Evolutionary conservation across 2,329 filamentous ascomycete genomes (phyloP).

Genomic region (Cordyceps javanica): DNA sequence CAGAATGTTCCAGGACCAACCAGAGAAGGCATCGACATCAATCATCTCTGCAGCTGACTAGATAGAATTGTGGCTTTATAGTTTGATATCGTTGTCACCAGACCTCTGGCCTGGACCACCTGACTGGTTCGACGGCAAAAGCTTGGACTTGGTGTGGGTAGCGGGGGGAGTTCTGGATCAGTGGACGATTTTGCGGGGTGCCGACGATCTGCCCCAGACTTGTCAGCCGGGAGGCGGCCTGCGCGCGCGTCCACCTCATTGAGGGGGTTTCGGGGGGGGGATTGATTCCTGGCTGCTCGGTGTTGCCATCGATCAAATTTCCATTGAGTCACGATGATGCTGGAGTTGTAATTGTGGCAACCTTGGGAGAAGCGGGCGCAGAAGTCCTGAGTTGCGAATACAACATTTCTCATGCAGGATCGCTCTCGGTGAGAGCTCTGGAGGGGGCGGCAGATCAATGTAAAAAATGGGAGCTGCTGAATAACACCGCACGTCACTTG

Average conservation of each 20-base stretch:
- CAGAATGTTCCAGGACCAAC: not conserved
- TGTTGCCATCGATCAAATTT: not conserved
- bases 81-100: slow-evolving; percentile 9
- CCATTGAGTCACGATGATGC: not conserved
- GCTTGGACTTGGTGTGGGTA: not conserved
- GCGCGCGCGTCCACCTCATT: not conserved
- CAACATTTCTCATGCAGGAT: not conserved
- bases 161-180: slow-evolving; percentile 5
- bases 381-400: not conserved
- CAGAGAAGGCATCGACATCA: not conserved
- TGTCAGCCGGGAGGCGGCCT: not conserved
- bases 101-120: slow-evolving; percentile 8
- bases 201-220: slow-evolving; percentile 8
- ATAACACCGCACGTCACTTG: not conserved
- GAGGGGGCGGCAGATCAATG: not conserved
- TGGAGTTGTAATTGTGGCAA: not conserved
- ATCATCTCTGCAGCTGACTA: not conserved
- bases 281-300: not conserved
- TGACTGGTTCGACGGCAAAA: slow-evolving; percentile 8
- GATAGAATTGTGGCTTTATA: slow-evolving; percentile 10
- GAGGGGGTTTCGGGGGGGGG: not conserved
- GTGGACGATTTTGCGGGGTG: slow-evolving; percentile 7
- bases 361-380: not conserved
- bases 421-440: not conserved
- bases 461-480: not conserved